Conservation (phyloP, 2,329 filamentous ascomycete species). For the Monilinia polystroma region DNA sequence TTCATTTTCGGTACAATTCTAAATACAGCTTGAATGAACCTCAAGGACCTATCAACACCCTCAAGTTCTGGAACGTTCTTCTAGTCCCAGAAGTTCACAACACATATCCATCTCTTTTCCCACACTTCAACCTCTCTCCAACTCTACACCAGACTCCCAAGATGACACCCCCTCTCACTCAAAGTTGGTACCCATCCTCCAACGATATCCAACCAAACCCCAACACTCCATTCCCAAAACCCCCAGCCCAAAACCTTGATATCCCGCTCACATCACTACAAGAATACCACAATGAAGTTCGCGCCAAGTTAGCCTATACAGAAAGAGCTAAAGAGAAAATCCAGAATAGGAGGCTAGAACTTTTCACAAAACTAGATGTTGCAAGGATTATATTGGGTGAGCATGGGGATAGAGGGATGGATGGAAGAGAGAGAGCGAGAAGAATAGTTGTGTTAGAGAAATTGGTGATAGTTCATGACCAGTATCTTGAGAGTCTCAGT, state of each 20-base stretch:
- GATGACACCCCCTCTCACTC: neutral
- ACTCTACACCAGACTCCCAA: neutral
- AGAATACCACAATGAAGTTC: neutral
- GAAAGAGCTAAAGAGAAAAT: neutral
- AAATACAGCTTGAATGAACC: neutral
- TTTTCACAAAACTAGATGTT: neutral
- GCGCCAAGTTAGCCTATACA: neutral
- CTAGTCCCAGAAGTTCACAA: neutral
- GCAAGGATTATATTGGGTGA: neutral
- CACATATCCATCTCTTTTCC: neutral
- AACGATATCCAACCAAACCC: neutral
- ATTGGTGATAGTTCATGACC: neutral
- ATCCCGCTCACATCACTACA: neutral
- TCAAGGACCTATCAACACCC: neutral
- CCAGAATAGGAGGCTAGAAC: too few relatives aligned
- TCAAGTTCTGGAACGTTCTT: neutral
- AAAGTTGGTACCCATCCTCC: neutral
- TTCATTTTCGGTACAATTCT: too few relatives aligned
- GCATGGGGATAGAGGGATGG: neutral
- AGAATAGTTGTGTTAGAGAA: neutral
- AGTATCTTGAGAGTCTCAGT: neutral
- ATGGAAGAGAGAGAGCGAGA: neutral
- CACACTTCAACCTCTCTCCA: neutral
- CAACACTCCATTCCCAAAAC: neutral
- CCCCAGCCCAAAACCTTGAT: neutral